These are phyloP conservation scores for Rubus parviflorus DNA, from an alignment of 306 rosid species.

Conservation along the genomic window DNA sequence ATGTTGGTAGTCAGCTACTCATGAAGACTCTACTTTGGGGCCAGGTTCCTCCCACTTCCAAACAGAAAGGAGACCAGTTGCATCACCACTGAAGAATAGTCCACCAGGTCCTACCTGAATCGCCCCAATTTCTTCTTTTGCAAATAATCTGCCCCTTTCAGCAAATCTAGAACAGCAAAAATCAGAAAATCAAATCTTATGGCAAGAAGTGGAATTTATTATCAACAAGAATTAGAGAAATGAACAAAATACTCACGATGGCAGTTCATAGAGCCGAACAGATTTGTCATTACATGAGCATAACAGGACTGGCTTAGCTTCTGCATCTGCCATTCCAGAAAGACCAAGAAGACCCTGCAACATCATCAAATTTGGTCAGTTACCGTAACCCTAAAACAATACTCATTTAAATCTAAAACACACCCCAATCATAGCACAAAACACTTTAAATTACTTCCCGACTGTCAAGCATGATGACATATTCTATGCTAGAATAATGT, in stretches of 20 bases:
- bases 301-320: slow-evolving; percentile 31
- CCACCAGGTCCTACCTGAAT: slow-evolving; percentile 36
- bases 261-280: slow-evolving; percentile 44
- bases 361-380: not conserved
- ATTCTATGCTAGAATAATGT: not conserved
- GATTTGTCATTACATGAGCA: slow-evolving; percentile 40
- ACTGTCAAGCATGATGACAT: not conserved
- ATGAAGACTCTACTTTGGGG: slow-evolving; percentile 4
- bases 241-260: slow-evolving; percentile 37
- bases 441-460: not conserved
- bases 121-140: slow-evolving; percentile 22
- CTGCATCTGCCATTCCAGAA: slow-evolving; percentile 32
- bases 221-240: not conserved
- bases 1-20: not conserved
- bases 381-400: not conserved
- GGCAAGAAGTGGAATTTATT: no score
- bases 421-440: not conserved
- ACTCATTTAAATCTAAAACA: not conserved
- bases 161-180: slow-evolving; percentile 24
- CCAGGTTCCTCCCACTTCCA: slow-evolving; percentile 30
- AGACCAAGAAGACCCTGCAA: slow-evolving; percentile 42
- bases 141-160: slow-evolving; percentile 42
- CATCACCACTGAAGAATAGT: slow-evolving; percentile 46
- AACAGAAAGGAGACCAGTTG: slow-evolving; percentile 34
- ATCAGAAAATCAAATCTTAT: not conserved